Percentiles rank a stretch among this genome's conserved stretches.
Evolutionary conservation across 441 rosid genomes (phyloP).

Genomic region (Macaranga tanarius): DNA sequence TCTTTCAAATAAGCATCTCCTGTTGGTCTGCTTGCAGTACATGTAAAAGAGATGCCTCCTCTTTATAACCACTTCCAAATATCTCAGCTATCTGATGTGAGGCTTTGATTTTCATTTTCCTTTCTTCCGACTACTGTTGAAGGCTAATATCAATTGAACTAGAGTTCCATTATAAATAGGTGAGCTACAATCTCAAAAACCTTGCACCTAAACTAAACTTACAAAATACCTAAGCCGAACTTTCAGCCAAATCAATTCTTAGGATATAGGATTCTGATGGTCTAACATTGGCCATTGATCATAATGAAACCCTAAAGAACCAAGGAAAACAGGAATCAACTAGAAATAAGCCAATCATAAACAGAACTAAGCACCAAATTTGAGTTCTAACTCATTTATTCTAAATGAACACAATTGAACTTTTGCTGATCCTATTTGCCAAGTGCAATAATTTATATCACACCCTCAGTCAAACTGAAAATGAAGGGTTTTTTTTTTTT

Average conservation of each 20-base stretch:
- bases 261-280: neutral
- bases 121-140: neutral
- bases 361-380: conserved; percentile 3
- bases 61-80: neutral
- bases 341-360: neutral
- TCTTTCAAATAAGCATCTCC: neutral
- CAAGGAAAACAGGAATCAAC: neutral
- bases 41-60: neutral
- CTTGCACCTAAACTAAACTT: neutral
- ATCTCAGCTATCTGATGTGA: neutral
- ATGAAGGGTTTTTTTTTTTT: neutral
- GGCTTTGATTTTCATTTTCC: neutral
- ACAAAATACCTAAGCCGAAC: neutral
- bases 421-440: neutral
- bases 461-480: neutral
- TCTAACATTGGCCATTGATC: neutral
- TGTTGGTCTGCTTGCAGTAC: neutral
- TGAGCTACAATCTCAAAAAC: neutral
- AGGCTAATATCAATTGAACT: neutral
- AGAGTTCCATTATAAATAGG: neutral
- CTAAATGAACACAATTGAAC: neutral
- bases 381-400: neutral
- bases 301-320: neutral
- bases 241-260: neutral
- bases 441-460: neutral